Evolutionary conservation across 2,329 filamentous ascomycete species (phyloP), one percentile per base, ranked within the genome.

Genomic region (Nemania diffusa): DNA sequence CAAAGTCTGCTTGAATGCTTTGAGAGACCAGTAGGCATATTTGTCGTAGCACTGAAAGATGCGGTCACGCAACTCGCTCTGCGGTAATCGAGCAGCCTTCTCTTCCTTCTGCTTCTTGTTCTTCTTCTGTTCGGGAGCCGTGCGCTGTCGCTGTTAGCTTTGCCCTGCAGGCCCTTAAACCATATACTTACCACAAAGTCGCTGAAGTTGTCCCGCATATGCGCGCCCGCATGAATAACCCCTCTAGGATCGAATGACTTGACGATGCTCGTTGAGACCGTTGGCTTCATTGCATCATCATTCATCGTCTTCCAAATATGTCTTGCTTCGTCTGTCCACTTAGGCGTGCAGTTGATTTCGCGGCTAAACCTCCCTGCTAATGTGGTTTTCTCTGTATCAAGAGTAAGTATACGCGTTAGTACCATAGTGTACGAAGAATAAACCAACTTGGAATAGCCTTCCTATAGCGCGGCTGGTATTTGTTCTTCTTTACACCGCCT

Each of bases 1-100:
- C 44, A 97, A 87, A 68, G 87, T 84, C 57, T 89, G 85, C 70
- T 93, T 93, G 73, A 99, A 87, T 5, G 91, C 88, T 76, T 93
- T 94, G 85, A 98, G 92, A n/a, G 92, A 90, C 94, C 95, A 99
- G 80, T 96, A 98, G 74, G 91, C 90, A 84, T 92, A 97, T 75
- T 91, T 84, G 64, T 90, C 88, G 88, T 97, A 99, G 77, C 90
- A 91, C 56, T 87, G 82, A 83, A 95, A 94, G 68, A 99, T 90
- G 71, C 88, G 87, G 81, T 97, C 94, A 81, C 97, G 82, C 69
- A 99, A 89, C 75, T 96, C 91, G 84, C 93, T 91, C 79, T 94
- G 90, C 51, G 93, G 90, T 81, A 98, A 94, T 81, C 96, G 94
- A 37, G 93, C 92, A 29, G 92, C 91, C 68, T 76, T 76, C 68